phyloP scores from a whole-genome alignment of 805 yeast species.

The Yarrowia keelungensis region DNA sequence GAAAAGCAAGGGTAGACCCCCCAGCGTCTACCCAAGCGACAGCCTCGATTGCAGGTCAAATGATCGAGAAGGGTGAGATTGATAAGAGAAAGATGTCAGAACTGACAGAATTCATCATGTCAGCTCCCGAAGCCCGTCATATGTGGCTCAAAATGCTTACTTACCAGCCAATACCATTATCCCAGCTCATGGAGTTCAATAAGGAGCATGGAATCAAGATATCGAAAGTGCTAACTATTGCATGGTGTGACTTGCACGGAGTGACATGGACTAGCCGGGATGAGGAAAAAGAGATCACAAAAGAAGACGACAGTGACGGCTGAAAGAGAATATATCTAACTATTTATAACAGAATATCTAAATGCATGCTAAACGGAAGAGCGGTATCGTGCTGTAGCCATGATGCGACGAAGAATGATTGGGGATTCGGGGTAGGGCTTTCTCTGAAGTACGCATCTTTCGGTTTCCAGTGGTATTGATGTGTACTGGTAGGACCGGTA shows the following conservation, averaged over 20 bases:
- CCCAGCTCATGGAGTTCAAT: conserved; percentile 11
- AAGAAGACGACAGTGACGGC: conserved; percentile 4
- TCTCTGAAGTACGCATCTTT: too few species aligned
- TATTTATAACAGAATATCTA: too few species aligned
- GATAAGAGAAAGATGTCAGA: conserved; percentile 43
- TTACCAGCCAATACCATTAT: conserved; percentile 15
- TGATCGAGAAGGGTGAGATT: conserved; percentile 49
- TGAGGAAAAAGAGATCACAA: conserved; percentile 3
- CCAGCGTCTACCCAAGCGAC: conserved; percentile 9
- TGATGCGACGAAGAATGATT: too few species aligned
- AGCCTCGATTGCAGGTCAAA: conserved; percentile 3
- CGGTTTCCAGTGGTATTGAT: too few species aligned
- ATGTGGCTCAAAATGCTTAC: conserved; percentile 31
- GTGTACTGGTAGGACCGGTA: too few species aligned
- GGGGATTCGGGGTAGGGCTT: too few species aligned
- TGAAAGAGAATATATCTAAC: not conserved
- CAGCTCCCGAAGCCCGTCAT: conserved; percentile 25
- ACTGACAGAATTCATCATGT: conserved; percentile 12
- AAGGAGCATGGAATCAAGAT: conserved; percentile 27
- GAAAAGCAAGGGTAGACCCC: not conserved
- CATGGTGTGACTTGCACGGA: conserved; percentile 36
- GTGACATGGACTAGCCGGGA: conserved; percentile 31
- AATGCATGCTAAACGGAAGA: too few species aligned
- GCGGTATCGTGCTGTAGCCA: too few species aligned
- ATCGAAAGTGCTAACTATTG: conserved; percentile 23